Percentiles rank a stretch among this genome's conserved stretches.
Evolutionary conservation across 1,284 basidiomycete genomes (phyloP).

Genomic region (Phellinidium pouzarii): DNA sequence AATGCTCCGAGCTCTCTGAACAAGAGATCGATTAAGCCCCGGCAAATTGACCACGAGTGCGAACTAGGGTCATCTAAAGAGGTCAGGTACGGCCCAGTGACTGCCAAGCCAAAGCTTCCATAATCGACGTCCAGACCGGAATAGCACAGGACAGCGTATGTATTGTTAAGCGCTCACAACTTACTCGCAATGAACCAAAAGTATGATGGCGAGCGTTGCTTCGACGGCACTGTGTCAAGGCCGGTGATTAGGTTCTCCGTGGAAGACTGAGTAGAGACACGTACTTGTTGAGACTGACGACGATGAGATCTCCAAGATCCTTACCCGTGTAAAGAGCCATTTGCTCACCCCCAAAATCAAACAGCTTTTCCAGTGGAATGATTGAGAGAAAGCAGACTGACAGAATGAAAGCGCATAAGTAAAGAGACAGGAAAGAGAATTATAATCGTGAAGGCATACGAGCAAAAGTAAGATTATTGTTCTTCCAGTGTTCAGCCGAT

Average conservation of each 20-base stretch:
- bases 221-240: constrained; percentile 35
- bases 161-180: constrained; percentile 23
- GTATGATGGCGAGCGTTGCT: constrained; percentile 59
- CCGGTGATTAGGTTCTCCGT: background rate
- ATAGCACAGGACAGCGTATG: background rate
- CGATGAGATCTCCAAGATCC: constrained; percentile 25
- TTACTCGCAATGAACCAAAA: constrained; percentile 60
- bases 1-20: no score
- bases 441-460: constrained; percentile 27
- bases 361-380: constrained; percentile 25
- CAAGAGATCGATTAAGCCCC: no score
- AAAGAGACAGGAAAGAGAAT: constrained; percentile 29
- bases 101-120: background rate
- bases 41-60: no score
- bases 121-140: background rate
- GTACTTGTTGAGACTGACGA: constrained; percentile 29
- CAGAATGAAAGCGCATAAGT: constrained; percentile 38
- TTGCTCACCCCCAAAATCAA: constrained; percentile 25
- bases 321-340: constrained; percentile 22
- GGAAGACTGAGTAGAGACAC: constrained; percentile 4
- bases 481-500: constrained; percentile 37
- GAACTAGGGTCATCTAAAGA: background rate
- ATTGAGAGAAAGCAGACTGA: constrained; percentile 25
- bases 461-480: constrained; percentile 29
- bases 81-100: background rate